Percentiles rank a stretch among this genome's conserved stretches.
phyloP scores from a whole-genome alignment of 139 green algal genomes.

The Ulvella scutata region DNA sequence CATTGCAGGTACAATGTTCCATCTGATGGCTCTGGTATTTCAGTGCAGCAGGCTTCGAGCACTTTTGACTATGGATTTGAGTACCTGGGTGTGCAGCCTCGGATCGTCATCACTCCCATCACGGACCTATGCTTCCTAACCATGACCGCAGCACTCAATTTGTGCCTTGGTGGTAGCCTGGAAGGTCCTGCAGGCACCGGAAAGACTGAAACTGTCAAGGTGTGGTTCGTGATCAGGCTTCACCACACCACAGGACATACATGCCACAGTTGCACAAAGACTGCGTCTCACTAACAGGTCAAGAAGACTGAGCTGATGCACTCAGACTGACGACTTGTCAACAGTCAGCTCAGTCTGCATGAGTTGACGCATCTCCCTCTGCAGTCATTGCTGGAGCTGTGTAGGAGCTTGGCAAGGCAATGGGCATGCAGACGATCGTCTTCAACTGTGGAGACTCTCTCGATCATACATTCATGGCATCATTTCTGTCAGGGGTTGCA shows the following conservation, averaged over 20 bases:
- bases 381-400: too few relatives aligned
- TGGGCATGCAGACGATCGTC: constrained; percentile 68
- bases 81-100: constrained; percentile 30
- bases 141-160: background rate
- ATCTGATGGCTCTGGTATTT: background rate
- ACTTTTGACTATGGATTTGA: constrained; percentile 28
- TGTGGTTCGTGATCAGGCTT: too few relatives aligned
- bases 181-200: background rate
- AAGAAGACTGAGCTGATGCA: too few relatives aligned
- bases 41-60: constrained; percentile 16
- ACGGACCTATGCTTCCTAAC: background rate
- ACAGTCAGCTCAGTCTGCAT: too few relatives aligned
- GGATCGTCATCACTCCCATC: constrained; percentile 1
- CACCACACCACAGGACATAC: too few relatives aligned
- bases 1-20: constrained; percentile 4
- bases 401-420: constrained; percentile 44
- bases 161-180: background rate
- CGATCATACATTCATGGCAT: constrained; percentile 58
- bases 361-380: too few relatives aligned
- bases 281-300: too few relatives aligned
- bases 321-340: too few relatives aligned
- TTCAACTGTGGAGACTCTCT: constrained; percentile 79
- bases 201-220: background rate
- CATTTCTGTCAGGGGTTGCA: background rate
- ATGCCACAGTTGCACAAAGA: too few relatives aligned